phyloP scores from a whole-genome alignment of 768 basidiomycete species.

The Pulveroboletus sp. region DNA sequence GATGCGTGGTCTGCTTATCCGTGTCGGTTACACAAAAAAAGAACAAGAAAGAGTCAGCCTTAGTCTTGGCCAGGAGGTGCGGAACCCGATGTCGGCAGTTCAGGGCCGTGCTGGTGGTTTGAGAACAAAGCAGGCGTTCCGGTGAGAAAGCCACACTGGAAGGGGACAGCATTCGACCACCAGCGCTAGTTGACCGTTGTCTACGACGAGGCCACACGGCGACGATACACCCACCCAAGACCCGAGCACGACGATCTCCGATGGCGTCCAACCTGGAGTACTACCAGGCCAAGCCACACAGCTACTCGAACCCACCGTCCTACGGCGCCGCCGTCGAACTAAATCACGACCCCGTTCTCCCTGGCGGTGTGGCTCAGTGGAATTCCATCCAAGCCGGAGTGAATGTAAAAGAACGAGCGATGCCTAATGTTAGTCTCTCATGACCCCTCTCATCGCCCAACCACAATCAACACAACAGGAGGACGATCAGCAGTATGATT shows the following conservation, averaged over 20 bases:
- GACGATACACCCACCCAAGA: conserved; percentile 12
- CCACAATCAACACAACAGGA: conserved; percentile 13
- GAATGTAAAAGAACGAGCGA: conserved; percentile 28
- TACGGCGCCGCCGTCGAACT: conserved; percentile 13
- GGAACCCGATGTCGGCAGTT: background rate
- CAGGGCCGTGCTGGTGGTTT: background rate
- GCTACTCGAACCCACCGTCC: conserved; percentile 12
- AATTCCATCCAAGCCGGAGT: conserved; percentile 9
- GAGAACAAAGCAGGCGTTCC: conserved; percentile 1
- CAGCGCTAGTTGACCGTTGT: background rate
- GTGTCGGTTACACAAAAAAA: too few species aligned
- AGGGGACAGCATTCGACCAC: conserved; percentile 4
- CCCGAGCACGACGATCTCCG: conserved; percentile 2
- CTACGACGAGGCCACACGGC: conserved; percentile 3
- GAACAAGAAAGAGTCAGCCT: background rate
- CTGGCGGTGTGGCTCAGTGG: conserved; percentile 26
- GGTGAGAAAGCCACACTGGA: background rate
- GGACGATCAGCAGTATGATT: conserved; percentile 24
- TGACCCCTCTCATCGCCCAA: conserved; percentile 3
- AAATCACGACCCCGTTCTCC: conserved; percentile 30
- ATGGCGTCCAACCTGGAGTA: conserved; percentile 27
- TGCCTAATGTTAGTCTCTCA: conserved; percentile 31
- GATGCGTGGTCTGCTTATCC: too few species aligned
- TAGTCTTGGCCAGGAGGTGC: background rate
- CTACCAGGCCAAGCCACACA: conserved; percentile 13